Conservation (phyloP, 164 flowering plant species). For the Santalum album region DNA sequence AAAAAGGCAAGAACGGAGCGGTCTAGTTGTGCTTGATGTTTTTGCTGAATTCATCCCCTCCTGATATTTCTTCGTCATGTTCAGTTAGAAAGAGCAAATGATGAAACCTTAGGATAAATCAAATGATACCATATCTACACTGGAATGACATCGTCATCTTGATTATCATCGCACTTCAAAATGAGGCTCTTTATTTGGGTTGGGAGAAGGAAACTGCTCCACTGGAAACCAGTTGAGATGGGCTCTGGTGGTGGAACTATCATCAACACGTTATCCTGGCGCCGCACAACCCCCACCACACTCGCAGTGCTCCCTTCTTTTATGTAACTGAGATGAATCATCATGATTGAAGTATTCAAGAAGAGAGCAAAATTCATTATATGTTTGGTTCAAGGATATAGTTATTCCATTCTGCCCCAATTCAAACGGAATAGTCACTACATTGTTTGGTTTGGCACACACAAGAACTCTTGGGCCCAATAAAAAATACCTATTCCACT, state of each 20-base stretch:
- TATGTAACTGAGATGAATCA: slow-evolving; percentile 44
- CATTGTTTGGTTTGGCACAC: too few relatives aligned
- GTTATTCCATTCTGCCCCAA: too few relatives aligned
- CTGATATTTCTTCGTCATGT: not conserved
- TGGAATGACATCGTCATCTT: slow-evolving; percentile 65
- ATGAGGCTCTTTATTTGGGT: slow-evolving; percentile 64
- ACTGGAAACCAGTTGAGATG: slow-evolving; percentile 67
- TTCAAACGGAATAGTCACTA: too few relatives aligned
- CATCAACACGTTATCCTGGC: slow-evolving; percentile 87
- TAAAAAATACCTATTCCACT: too few relatives aligned
- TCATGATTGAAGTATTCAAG: not conserved
- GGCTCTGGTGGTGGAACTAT: slow-evolving; percentile 76
- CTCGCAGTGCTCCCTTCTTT: slow-evolving; percentile 96
- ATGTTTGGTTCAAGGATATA: too few relatives aligned
- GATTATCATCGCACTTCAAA: slow-evolving; percentile 69
- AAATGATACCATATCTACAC: slow-evolving; percentile 35
- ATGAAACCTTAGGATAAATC: not conserved
- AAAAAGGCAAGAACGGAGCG: not conserved
- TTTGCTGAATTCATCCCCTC: not conserved
- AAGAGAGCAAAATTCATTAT: not conserved
- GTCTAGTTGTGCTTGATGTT: not conserved
- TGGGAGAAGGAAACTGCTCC: slow-evolving; percentile 80
- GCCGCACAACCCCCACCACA: slow-evolving; percentile 80
- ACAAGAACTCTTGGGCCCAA: too few relatives aligned
- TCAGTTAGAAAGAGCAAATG: not conserved